Evolutionary conservation across 1,284 basidiomycete genomes (phyloP), one percentile per base, ranked within the genome.

Genomic region (Stereum hirsutum): DNA sequence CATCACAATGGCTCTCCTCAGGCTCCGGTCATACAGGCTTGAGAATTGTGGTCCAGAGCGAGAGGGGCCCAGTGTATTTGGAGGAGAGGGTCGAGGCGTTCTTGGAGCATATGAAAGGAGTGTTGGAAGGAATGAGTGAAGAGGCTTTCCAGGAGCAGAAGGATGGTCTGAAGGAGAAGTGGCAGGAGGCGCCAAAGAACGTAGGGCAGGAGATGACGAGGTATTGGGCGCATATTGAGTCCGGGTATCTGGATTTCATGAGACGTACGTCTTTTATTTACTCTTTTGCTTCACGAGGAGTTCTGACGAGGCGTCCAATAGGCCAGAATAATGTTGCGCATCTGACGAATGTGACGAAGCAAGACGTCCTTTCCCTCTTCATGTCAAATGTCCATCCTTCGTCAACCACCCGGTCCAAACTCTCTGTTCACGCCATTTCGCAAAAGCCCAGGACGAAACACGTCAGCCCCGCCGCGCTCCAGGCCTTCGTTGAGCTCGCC

Each of bases 41-140:
- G 52, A 78, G 89, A n/a, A 76, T 99, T 42, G 68, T 94, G 6
- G 78, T 99, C 24, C 96, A 99, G 66, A 91, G 87, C 52, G 94
- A 98, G 66, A 82, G 83, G 43, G 70, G 72, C 21, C 81, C 94
- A 4, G 71, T 68, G n/a, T 93, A 88, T 60, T 71, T 99, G 40
- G 96, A 99, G 65, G 68, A 75, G 42, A 80, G 95, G 6, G 83
- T 98, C 32, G 92, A 98, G 46, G 75, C 77, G 2, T 98, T 97
- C 72, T 66, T 96, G 45, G 75, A 80, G 42, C 65, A 70, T 46
- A 84, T 92, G 75, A 76, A 56, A 39, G 54, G 51, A 21, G 60
- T 55, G 46, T 44, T 66, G n/a, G 53, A 64, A 48, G 58, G 59
- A 14, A 73, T 82, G 70, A 48, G 52, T 14, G 72, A 74, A 1